Evolutionary conservation across 306 rosid genomes (phyloP), one percentile per base, ranked within the genome.

Genomic region (Ormosia semicastrata): DNA sequence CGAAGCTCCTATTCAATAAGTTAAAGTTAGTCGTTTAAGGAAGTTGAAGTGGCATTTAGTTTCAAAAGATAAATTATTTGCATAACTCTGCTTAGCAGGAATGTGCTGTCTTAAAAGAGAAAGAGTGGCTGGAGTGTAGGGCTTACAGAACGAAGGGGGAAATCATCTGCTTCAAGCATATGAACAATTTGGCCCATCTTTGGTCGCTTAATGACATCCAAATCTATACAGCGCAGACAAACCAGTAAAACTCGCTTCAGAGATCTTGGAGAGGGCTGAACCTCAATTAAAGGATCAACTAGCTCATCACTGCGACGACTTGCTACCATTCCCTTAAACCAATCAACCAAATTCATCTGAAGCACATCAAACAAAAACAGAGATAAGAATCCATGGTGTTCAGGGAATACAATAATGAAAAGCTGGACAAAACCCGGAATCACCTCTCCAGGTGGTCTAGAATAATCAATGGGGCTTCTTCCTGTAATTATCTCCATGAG

Each of bases 401-500:
- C 68, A 53, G 41, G 12, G 47, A 69, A 75, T 69, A 62, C 34
- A 66, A 3, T 56, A 72, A 58, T 14, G 44, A 58, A 80, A 71
- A 34, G 63, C 2, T 3, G 37, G 2, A 34, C 60, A 34, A 8
- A 85, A 58, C 49, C 32, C 37, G 8, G 17, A 81, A 71, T 88
- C 85, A 93, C 99, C 97, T 95, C 99, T 62, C 88, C 98, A 0
- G 99, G 90, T 37, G 99, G 90, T 86, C 86, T 86, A 62, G 99
- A 89, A 86, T 95, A 95, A 84, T 95, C 97, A 75, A 95, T 82
- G 9, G 99, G 99, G 79, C 92, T 88, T 90, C 99, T 87, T 82
- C 99, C 99, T 12, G 99, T 93, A 78, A 95, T 92, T 67, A 95
- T 90, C 90, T 95, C 99, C 99, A 95, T 95, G 64, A 95, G 97